Conservation (phyloP, 495 filamentous ascomycete species). For the Lophium mytilinum region DNA sequence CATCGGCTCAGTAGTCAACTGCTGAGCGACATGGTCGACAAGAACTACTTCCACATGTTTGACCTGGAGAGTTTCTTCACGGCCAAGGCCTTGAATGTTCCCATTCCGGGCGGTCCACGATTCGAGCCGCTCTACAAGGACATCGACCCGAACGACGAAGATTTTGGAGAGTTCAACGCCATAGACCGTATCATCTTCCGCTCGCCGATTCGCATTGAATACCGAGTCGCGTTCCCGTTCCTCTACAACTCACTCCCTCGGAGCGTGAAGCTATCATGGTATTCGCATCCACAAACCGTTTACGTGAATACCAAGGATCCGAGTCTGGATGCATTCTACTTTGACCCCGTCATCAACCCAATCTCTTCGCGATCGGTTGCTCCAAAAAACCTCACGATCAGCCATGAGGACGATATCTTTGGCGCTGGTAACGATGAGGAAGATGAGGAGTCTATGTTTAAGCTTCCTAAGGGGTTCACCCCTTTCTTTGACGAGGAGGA, state of each 20-base stretch:
- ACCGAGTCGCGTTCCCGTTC: conserved; percentile 86
- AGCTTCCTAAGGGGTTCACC: conserved; percentile 69
- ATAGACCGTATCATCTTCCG: conserved; percentile 99
- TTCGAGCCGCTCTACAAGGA: conserved; percentile 99
- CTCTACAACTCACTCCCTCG: conserved; percentile 94
- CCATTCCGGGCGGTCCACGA: conserved; percentile 90
- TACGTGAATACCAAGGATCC: conserved; percentile 85
- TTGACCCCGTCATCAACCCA: conserved; percentile 94
- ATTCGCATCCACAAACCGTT: conserved; percentile 87
- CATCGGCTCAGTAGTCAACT: conserved; percentile 88
- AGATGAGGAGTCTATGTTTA: conserved; percentile 75
- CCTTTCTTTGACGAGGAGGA: conserved; percentile 89
- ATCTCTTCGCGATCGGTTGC: conserved; percentile 93
- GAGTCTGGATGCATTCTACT: conserved; percentile 91
- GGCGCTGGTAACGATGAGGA: conserved; percentile 78
- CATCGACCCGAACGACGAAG: conserved; percentile 97
- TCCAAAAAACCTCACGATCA: conserved; percentile 86
- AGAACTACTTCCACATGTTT: conserved; percentile 98
- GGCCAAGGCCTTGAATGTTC: conserved; percentile 94
- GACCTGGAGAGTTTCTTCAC: conserved; percentile 92
- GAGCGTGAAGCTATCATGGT: conserved; percentile 89
- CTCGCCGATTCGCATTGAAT: conserved; percentile 90
- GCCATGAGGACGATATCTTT: conserved; percentile 93
- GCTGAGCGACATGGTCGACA: conserved; percentile 84
- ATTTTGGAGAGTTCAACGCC: conserved; percentile 99